Base-by-base conservation (phyloP, 345 rosid species). In the Orychophragmus violaceus region DNA sequence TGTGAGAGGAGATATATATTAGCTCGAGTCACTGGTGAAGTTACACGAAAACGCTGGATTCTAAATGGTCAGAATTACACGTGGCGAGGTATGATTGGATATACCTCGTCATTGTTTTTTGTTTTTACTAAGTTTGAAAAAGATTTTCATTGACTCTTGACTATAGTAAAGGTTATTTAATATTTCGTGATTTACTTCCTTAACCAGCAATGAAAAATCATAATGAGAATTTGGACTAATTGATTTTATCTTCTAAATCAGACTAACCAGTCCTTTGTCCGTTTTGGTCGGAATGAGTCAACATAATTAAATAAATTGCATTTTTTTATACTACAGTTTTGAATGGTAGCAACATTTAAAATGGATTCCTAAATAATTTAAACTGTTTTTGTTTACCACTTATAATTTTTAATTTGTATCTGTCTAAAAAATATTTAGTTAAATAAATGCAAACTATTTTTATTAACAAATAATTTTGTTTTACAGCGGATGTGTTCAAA, bases 101-200 rank as follows among this genome's bases (percentile, higher is more conserved):
- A 6, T 0, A 46, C 59, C 27, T 63, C 23, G 76, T 71, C 76
- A 71, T 61, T 45, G 64, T 7, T 13, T 56, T 60, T 42, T 41
- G 13, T 41, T 35, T 54, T 35, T 27, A 32, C 19, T 33, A 18
- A 23, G 22, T 29, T 61, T 14, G 19, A 24, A 4, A 30, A 32
- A 11, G 28, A 35, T 71, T 71, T 56, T 19, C 35, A 53, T 53
- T 62, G 63, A 62, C 64, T 63, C 16, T 71, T 61, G 49, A 64
- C 62, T 5, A n/a, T 8, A 35, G 10, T 59, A 48, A 9, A 45
- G 51, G 39, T 57, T 25, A 35, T 51, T 33, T 3, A 32, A 18
- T 42, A 48, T 22, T 46, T 18, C 36, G 5, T 12, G 8, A 48
- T 71, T 71, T 71, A 62, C 49, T 62, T 71, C 69, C 41, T 21